Percentiles rank a stretch among this genome's conserved stretches.
Evolutionary conservation across 1,284 basidiomycete genomes (phyloP).

Genomic region (Tylopilus orsonianus): DNA sequence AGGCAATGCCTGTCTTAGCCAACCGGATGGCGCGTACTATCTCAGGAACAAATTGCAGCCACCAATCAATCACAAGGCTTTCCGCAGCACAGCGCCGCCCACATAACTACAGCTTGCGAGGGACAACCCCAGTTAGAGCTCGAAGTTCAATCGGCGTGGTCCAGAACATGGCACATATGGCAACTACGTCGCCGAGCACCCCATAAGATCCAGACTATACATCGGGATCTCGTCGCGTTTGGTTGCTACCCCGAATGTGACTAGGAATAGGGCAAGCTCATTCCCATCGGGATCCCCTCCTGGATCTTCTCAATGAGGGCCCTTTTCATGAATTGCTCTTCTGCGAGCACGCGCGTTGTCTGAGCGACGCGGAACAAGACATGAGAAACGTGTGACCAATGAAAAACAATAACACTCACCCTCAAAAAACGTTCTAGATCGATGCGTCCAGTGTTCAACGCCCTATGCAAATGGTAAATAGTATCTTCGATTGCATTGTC

Average conservation of each 20-base stretch:
- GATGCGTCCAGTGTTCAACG: constrained; percentile 87
- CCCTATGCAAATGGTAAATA: constrained; percentile 94
- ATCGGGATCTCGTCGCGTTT: constrained; percentile 29
- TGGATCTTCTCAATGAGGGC: constrained; percentile 88
- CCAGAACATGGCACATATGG: constrained; percentile 39
- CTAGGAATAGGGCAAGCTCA: constrained; percentile 34
- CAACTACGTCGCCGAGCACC: constrained; percentile 40
- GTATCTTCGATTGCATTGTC: constrained; percentile 99
- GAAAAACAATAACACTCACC: constrained; percentile 46
- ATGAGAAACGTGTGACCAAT: constrained; percentile 26
- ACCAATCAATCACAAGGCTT: constrained; percentile 32
- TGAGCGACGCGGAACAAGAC: constrained; percentile 37
- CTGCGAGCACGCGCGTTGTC: constrained; percentile 84
- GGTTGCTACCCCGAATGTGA: constrained; percentile 34
- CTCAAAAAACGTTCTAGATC: constrained; percentile 92
- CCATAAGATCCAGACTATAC: constrained; percentile 26
- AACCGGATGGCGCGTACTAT: constrained; percentile 18
- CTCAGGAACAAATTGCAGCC: constrained; percentile 34
- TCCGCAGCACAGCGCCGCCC: constrained; percentile 28
- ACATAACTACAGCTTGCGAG: constrained; percentile 17
- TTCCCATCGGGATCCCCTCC: constrained; percentile 61
- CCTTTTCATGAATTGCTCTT: constrained; percentile 94
- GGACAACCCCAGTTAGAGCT: constrained; percentile 28
- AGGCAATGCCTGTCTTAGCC: constrained; percentile 31
- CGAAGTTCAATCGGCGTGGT: constrained; percentile 26